Percentiles rank a stretch among this genome's conserved stretches.
Evolutionary conservation across 2,329 filamentous ascomycete genomes (phyloP).

Genomic region (Sclerotinia nivalis): DNA sequence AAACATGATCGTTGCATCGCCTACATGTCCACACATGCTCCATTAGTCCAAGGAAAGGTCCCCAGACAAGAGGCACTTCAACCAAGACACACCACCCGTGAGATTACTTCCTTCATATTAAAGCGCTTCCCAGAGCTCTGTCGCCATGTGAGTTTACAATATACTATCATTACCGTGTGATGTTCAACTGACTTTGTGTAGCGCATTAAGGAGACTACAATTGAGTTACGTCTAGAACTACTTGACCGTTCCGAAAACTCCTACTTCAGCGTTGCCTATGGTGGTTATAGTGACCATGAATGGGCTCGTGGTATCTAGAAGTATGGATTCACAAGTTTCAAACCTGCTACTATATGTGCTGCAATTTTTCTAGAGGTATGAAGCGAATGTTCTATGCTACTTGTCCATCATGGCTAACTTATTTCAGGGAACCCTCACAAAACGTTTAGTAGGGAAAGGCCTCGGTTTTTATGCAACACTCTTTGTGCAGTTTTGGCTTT

Average conservation of each 20-base stretch:
- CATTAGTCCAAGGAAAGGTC: constrained; percentile 18
- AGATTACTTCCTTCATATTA: constrained; percentile 11
- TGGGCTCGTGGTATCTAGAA: constrained; percentile 22
- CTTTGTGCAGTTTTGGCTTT: constrained; percentile 7
- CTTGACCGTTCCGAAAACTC: constrained; percentile 22
- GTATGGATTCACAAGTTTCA: not conserved
- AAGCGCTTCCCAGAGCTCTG: constrained; percentile 19
- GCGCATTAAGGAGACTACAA: constrained; percentile 12
- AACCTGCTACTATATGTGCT: constrained; percentile 9
- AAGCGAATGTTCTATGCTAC: not conserved
- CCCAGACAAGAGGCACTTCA: constrained; percentile 16
- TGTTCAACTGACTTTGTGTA: constrained; percentile 3
- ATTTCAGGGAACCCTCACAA: not conserved
- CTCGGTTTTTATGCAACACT: not conserved
- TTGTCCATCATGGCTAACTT: not conserved
- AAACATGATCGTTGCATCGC: constrained; percentile 25
- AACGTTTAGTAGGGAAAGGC: not conserved
- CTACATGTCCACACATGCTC: constrained; percentile 24
- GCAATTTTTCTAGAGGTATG: not conserved
- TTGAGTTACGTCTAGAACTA: constrained; percentile 18
- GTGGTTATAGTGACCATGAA: constrained; percentile 19
- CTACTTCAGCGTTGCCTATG: constrained; percentile 23
- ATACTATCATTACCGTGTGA: not conserved
- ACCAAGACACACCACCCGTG: constrained; percentile 3
- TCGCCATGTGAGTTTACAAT: constrained; percentile 1